phyloP scores from a whole-genome alignment of 73 alveolate species.

The Paramecium pentaurelia region DNA sequence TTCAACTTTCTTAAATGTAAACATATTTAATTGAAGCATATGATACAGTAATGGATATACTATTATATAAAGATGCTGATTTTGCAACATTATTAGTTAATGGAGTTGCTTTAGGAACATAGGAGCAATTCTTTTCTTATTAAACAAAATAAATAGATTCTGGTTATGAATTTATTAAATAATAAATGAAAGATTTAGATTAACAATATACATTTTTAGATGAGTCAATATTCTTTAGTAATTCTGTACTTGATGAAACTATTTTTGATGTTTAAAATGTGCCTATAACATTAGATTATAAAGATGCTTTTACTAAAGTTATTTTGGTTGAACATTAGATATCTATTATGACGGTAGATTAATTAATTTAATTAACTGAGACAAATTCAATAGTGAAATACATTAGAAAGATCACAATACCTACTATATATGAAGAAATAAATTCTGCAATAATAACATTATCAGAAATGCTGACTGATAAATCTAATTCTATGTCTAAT shows the following conservation, averaged over 20 bases:
- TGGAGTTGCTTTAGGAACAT: background rate
- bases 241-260: background rate
- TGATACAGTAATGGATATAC: conserved; percentile 11
- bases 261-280: background rate
- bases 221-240: background rate
- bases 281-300: background rate
- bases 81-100: background rate
- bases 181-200: background rate
- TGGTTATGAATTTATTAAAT: background rate
- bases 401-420: background rate
- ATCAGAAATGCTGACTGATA: background rate
- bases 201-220: conserved; percentile 2
- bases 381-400: background rate
- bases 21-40: conserved; percentile 25
- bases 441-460: background rate
- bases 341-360: background rate
- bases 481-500: background rate
- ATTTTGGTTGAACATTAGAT: background rate
- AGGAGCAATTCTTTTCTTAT: background rate
- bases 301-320: conserved; percentile 21
- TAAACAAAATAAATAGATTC: background rate
- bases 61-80: background rate
- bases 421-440: background rate
- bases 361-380: background rate
- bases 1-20: background rate